A percentile compares a stretch with the other conserved stretches of the same genome.
Evolutionary conservation across 176 grass and related monocot genomes (phyloP).

Genomic region (Oryza coarctata): DNA sequence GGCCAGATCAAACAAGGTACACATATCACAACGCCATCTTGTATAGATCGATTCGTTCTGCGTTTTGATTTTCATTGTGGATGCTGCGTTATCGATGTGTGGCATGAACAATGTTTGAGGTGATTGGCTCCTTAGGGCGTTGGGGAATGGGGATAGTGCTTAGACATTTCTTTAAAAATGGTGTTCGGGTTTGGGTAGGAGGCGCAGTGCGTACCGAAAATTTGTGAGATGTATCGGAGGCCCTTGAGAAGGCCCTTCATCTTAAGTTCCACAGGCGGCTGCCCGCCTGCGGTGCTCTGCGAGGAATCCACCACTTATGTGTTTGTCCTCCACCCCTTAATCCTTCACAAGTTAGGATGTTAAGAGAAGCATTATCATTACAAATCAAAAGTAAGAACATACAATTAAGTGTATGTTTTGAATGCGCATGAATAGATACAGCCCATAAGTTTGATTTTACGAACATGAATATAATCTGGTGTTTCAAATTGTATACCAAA

Average conservation of each 20-base stretch:
- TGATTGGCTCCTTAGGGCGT: neutral
- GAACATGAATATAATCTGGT: neutral
- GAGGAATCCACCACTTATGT: slow-evolving; percentile 47
- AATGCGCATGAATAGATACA: neutral
- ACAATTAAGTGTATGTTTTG: neutral
- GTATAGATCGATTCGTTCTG: neutral
- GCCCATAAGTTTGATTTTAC: neutral
- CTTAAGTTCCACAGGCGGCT: slow-evolving; percentile 75
- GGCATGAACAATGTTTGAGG: neutral
- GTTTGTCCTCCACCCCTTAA: slow-evolving; percentile 15
- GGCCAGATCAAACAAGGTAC: slow-evolving; percentile 24
- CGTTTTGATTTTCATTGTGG: neutral
- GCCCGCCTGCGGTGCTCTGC: slow-evolving; percentile 39
- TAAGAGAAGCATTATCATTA: neutral
- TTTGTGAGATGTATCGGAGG: slow-evolving; percentile 94
- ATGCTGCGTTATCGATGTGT: neutral
- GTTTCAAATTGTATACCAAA: neutral
- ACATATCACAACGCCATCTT: neutral
- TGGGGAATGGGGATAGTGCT: neutral
- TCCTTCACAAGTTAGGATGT: slow-evolving; percentile 7
- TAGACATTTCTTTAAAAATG: neutral
- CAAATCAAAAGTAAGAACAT: slow-evolving; percentile 6
- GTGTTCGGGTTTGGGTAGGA: neutral
- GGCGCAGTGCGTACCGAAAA: slow-evolving; percentile 66
- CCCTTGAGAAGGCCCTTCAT: slow-evolving; percentile 98